Base-by-base conservation (phyloP, 2,329 filamentous ascomycete species). In the Elsinoe necatrix region DNA sequence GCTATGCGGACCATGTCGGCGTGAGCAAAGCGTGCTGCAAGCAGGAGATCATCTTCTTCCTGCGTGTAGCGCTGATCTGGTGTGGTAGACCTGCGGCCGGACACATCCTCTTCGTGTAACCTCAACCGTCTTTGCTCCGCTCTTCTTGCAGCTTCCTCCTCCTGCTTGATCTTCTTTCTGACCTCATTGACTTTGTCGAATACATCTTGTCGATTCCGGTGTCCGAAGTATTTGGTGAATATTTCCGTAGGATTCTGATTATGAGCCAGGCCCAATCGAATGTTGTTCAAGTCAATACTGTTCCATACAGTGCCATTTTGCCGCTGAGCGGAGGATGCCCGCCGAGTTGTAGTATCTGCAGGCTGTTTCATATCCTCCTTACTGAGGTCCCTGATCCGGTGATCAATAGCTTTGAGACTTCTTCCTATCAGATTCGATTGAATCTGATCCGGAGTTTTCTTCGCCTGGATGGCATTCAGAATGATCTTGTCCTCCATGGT, bases 1-100 rank as follows among this genome's bases (percentile, higher is more conserved):
- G 59, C 57, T 11, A 56, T 35, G 25, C 57, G 48, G 23, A 54
- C 58, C 16, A 60, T 50, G 25, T 60, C 59, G 4, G 54, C 48
- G 12, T 41, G 21, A 18, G 50, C 57, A 7, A 60, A 2, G 4
- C 57, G 43, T 20, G 57, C 57, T 29, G 59, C 57, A 16, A 59
- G 42, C 12, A 60, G 42, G 2, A 58, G 31, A 8, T 59, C 59
- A 8, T 57, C 57, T 21, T 60, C 59, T 3, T 52, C 11, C 20
- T 55, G 42, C 2, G 39, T 57, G 18, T 50, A 60, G n/a, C 51
- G 55, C 23, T 58, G 54, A 8, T 42, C 34, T 1, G 56, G 21
- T 2, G 42, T 50, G 25, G 56, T 58, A 4, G 59, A 58, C 7
- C 21, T 41, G 1, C 9, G 23, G 11, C 59, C 59, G 12, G 48